Evolutionary conservation across 78 protist genomes (phyloP).

Genomic region (Speleostelium caveatum): DNA sequence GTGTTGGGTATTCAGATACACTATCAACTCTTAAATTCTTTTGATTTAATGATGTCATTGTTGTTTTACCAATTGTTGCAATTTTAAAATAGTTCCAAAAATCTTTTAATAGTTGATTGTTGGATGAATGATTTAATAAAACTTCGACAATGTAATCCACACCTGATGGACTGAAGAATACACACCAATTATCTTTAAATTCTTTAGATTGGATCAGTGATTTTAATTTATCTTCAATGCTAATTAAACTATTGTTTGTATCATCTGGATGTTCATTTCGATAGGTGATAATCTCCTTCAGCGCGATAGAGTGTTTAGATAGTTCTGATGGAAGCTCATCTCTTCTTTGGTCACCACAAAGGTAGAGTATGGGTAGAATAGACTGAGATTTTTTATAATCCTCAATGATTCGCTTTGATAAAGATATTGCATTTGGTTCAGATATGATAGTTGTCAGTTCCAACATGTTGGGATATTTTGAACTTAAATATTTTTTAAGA

Average conservation of each 20-base stretch:
- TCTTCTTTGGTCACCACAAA: constrained; percentile 37
- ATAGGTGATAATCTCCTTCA: neutral
- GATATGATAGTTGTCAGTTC: neutral
- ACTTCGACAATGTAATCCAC: constrained; percentile 15
- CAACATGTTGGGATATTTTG: neutral
- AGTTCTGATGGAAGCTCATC: constrained; percentile 13
- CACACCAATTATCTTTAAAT: neutral
- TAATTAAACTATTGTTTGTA: neutral
- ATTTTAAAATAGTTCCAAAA: neutral
- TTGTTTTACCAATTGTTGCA: constrained; percentile 26
- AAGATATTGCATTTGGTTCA: constrained; percentile 15
- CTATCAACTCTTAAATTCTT: neutral
- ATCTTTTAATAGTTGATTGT: neutral
- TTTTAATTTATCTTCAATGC: neutral
- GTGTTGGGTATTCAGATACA: constrained; percentile 1
- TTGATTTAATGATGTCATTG: neutral
- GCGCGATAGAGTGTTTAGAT: neutral
- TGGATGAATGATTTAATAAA: neutral
- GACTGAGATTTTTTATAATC: neutral
- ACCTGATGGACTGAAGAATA: constrained; percentile 43
- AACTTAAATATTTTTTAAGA: neutral
- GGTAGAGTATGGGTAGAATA: neutral
- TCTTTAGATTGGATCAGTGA: neutral
- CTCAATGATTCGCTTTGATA: neutral
- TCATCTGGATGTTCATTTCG: neutral